Base-by-base conservation (phyloP, 768 basidiomycete genomes). In the Phaeolepiota aurea region DNA sequence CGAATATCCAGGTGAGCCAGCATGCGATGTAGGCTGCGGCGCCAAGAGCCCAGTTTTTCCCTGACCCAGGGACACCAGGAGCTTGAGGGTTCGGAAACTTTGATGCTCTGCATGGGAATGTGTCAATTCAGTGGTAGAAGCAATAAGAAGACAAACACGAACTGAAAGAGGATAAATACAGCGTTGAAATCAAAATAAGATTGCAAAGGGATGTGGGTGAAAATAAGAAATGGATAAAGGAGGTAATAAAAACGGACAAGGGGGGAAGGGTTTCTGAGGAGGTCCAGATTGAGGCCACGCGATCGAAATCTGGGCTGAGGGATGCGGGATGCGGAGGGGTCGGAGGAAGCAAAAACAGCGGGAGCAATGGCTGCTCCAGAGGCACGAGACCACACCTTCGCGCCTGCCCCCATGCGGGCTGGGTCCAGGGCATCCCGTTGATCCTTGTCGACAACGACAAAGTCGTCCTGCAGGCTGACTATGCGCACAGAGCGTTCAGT, bases 131-230 rank as follows among this genome's bases (percentile, higher is more conserved):
- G 28, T 16, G 22, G 18, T 34, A 34, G 36, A 42, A 38, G 45
- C 44, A 25, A 43, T 30, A 23, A 23, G 33, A n/a, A n/a, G 38
- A 25, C 30, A 20, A 28, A 42, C 11, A 81, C 89, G 65, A 54
- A 91, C 88, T 89, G 79, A 31, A 90, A 55, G 50, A 92, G 58
- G 49, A 90, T 79, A 63, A 79, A 93, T 48, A 83, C 79, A 50
- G 82, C 79, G 57, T 92, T 91, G 58, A 91, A 89, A 54, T 94
- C 91, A 57, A 93, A 80, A 54, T 84, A 92, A 1, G 82, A 79
- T 57, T 91, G 88, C 5, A 87, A 56, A 18, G 78, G 77, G 30
- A 88, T 62, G 54, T 87, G 82, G 14, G 75, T 77, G 56, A 89
- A 77, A 4, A 77, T 71, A 47, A 88, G 57, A 12, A 88, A 30